These are phyloP conservation scores for Furcasterigmium sp. DNA, from an alignment of 2,329 filamentous ascomycete species.

Conservation along the genomic window DNA sequence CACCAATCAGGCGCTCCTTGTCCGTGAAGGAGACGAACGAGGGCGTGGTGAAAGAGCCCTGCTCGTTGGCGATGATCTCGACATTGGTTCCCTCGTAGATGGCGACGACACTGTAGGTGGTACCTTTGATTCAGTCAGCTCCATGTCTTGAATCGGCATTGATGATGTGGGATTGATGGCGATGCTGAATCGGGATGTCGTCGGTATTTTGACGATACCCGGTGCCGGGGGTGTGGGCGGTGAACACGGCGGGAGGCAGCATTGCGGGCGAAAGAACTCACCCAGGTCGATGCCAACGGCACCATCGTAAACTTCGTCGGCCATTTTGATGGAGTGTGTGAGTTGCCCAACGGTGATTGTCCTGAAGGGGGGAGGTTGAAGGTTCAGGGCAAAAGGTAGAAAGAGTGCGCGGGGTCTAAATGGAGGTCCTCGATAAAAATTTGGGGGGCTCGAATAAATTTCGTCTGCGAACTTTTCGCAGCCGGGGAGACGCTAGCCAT, in stretches of 20 bases:
- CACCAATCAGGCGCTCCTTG: conserved; percentile 97
- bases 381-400: conserved; percentile 7
- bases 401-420: conserved; percentile 11
- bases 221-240: background rate
- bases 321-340: conserved; percentile 58
- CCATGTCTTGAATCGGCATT: conserved; percentile 14
- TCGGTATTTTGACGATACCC: background rate
- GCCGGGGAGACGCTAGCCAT: background rate
- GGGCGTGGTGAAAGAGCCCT: conserved; percentile 97
- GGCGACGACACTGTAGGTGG: conserved; percentile 99
- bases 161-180: conserved; percentile 5
- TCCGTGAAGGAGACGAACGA: conserved; percentile 99
- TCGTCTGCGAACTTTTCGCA: conserved; percentile 1
- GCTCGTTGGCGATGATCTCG: conserved; percentile 99
- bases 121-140: too few species aligned
- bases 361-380: conserved; percentile 12
- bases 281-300: conserved; percentile 99
- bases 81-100: conserved; percentile 99
- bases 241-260: background rate
- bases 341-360: conserved; percentile 7
- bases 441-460: conserved; percentile 5
- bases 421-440: conserved; percentile 8
- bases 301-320: conserved; percentile 98
- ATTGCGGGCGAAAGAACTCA: conserved; percentile 39
- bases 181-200: conserved; percentile 3